Conservation (phyloP, 345 rosid genomes). For the Eucalyptus sideroxylon region DNA sequence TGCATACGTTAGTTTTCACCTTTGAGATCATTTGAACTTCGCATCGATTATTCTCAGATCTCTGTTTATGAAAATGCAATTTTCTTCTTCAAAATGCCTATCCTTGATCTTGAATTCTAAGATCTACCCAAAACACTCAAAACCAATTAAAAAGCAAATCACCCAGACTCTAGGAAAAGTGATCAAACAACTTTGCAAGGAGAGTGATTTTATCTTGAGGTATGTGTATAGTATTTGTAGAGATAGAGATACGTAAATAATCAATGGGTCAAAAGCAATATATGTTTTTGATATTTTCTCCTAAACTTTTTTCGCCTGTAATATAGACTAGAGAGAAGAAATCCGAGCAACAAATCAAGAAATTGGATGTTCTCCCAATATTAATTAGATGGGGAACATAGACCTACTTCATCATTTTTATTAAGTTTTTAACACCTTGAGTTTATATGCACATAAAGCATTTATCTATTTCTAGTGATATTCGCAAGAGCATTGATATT, state of each 20-base stretch:
- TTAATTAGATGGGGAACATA: neutral
- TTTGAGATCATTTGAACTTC: neutral
- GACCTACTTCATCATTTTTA: neutral
- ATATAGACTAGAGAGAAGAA: neutral
- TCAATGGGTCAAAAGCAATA: neutral
- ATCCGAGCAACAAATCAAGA: neutral
- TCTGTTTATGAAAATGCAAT: neutral
- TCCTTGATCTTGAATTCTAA: neutral
- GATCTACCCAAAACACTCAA: neutral
- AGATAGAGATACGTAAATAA: neutral
- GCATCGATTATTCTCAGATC: neutral
- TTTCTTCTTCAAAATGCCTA: neutral
- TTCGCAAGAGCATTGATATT: neutral
- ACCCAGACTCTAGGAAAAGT: neutral
- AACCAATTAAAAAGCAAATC: neutral
- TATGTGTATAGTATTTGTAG: neutral
- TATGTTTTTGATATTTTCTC: neutral
- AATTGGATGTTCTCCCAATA: neutral
- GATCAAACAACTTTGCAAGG: neutral
- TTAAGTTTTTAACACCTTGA: neutral
- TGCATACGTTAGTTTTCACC: neutral
- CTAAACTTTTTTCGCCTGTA: neutral
- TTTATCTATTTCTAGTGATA: neutral
- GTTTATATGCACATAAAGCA: neutral
- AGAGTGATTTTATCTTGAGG: neutral